Conservation (phyloP, 148 eudicot species). For the Rhododendron molle region DNA sequence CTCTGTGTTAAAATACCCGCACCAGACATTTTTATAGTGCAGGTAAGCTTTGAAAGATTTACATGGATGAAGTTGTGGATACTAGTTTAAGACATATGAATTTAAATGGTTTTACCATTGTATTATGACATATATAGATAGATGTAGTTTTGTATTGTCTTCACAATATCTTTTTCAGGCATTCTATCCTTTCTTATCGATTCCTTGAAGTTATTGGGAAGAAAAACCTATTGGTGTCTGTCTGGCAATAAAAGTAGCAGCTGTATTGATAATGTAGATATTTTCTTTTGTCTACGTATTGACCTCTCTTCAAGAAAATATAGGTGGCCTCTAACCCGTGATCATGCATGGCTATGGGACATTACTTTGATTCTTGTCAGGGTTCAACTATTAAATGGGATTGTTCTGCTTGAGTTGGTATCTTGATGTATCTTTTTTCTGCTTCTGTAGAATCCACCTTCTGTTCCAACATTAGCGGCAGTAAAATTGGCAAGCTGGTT, state of each 20-base stretch:
- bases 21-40: conserved; percentile 85
- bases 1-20: conserved; percentile 84
- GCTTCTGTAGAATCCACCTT: conserved; percentile 79
- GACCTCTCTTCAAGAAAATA: background rate
- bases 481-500: conserved; percentile 96
- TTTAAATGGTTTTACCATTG: background rate
- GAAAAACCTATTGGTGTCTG: background rate
- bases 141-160: background rate
- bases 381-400: background rate
- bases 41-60: conserved; percentile 42
- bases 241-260: background rate
- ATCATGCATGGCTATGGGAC: background rate
- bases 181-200: background rate
- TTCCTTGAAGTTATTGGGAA: background rate
- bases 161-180: background rate
- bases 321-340: background rate
- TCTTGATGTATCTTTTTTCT: background rate
- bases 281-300: background rate
- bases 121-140: background rate
- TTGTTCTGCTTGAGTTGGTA: background rate
- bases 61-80: background rate
- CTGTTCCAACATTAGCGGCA: conserved; percentile 86
- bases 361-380: background rate
- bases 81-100: background rate
- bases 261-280: background rate